phyloP scores from a whole-genome alignment of 345 rosid genomes.

The Firmiana major region DNA sequence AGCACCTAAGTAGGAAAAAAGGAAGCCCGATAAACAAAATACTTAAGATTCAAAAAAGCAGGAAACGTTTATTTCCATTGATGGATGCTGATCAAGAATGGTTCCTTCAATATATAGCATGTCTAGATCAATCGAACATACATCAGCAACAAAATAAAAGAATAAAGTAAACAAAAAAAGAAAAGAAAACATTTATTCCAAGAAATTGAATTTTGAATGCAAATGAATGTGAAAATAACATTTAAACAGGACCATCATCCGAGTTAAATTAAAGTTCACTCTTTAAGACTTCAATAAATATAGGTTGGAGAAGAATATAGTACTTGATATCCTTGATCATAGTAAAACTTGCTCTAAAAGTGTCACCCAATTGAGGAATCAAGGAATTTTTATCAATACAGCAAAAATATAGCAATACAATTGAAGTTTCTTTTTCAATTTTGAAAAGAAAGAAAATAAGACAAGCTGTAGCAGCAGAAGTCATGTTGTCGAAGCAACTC shows the following conservation, averaged over 20 bases:
- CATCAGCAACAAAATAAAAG: neutral
- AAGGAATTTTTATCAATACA: neutral
- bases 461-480: neutral
- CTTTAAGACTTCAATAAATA: neutral
- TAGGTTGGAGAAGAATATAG: neutral
- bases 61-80: too few relatives aligned
- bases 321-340: neutral
- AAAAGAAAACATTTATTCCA: neutral
- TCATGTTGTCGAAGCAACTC: neutral
- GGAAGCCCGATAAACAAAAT: too few relatives aligned
- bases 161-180: neutral
- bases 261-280: neutral
- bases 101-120: neutral
- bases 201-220: neutral
- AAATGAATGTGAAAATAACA: neutral
- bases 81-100: neutral
- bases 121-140: neutral
- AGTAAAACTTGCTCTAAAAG: neutral
- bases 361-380: neutral
- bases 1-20: neutral
- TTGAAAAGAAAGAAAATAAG: constrained; percentile 1
- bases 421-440: neutral
- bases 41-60: neutral
- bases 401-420: neutral
- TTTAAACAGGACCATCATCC: neutral